Conservation (phyloP, 139 green algal species). For the Haematococcus lacustris region DNA sequence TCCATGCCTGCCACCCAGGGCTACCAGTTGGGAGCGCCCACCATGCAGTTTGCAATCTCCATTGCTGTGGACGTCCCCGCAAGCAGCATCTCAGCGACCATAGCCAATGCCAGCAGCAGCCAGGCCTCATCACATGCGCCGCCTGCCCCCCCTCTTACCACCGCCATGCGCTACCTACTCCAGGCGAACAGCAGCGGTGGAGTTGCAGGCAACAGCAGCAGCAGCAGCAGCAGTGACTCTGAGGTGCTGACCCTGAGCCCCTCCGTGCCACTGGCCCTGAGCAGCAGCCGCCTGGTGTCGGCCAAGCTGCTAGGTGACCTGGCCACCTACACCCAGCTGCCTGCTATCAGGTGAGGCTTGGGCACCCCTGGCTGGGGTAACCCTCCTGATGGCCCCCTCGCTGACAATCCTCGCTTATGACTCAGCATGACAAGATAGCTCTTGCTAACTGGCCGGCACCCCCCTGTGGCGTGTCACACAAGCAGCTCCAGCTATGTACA, state of each 20-base stretch:
- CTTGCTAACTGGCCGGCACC: no score
- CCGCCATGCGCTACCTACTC: no score
- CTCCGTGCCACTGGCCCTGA: conserved; percentile 29
- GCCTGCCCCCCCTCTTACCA: not conserved
- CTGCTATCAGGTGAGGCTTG: conserved; percentile 41
- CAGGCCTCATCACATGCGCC: no score
- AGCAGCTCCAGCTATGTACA: no score
- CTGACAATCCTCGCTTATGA: no score
- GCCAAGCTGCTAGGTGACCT: conserved; percentile 72
- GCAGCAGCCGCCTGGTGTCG: conserved; percentile 23
- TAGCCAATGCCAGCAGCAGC: not conserved
- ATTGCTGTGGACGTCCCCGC: conserved; percentile 5
- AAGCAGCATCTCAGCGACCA: conserved; percentile 1
- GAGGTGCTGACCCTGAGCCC: conserved; percentile 55
- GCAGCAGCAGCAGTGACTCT: no score
- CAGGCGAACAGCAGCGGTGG: no score
- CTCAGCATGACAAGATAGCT: no score
- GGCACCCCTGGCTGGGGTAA: conserved; percentile 14
- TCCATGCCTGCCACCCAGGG: no score
- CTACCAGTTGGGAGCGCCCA: conserved; percentile 48
- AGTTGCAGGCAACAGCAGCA: not conserved
- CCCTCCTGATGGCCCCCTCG: no score
- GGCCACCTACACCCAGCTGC: conserved; percentile 55
- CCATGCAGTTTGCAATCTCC: conserved; percentile 57
- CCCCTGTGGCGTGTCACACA: no score